These are phyloP conservation scores for Sindora glabra DNA, from an alignment of 306 rosid genomes.

Conservation along the genomic window DNA sequence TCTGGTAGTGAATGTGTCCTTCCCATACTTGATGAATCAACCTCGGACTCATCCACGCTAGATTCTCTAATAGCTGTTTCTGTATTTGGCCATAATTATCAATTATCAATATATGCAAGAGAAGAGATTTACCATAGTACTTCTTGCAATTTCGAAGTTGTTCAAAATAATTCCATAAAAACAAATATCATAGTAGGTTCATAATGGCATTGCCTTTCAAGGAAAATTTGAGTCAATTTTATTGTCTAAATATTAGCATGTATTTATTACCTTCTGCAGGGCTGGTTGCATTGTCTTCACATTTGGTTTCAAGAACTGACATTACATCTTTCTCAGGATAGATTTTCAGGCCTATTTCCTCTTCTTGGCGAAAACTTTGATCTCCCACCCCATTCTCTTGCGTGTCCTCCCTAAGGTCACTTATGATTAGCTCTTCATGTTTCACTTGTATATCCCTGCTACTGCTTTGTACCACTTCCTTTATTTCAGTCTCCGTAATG, in stretches of 20 bases:
- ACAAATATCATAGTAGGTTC: too few relatives aligned
- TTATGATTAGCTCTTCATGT: constrained; percentile 11
- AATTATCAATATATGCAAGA: neutral
- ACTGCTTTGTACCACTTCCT: constrained; percentile 19
- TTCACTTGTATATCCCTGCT: too few relatives aligned
- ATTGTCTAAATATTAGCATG: neutral
- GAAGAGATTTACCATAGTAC: neutral
- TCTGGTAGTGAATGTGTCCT: too few relatives aligned
- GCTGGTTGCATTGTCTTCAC: constrained; percentile 19
- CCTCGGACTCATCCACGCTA: too few relatives aligned
- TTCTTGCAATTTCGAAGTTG: too few relatives aligned
- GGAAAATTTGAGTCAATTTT: neutral
- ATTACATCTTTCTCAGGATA: constrained; percentile 20
- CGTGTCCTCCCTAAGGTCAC: constrained; percentile 13
- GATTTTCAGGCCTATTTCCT: constrained; percentile 6
- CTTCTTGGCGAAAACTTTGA: constrained; percentile 19
- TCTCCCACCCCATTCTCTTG: constrained; percentile 18
- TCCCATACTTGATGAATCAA: too few relatives aligned
- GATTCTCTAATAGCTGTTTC: too few relatives aligned
- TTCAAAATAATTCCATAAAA: too few relatives aligned
- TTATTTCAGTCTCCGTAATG: constrained; percentile 24
- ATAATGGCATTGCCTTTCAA: neutral
- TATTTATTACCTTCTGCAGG: constrained; percentile 49
- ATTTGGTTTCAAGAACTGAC: constrained; percentile 23
- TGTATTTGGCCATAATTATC: constrained; percentile 28